Conservation (phyloP, 768 basidiomycete species). For the Lanmaoa rubissima region DNA sequence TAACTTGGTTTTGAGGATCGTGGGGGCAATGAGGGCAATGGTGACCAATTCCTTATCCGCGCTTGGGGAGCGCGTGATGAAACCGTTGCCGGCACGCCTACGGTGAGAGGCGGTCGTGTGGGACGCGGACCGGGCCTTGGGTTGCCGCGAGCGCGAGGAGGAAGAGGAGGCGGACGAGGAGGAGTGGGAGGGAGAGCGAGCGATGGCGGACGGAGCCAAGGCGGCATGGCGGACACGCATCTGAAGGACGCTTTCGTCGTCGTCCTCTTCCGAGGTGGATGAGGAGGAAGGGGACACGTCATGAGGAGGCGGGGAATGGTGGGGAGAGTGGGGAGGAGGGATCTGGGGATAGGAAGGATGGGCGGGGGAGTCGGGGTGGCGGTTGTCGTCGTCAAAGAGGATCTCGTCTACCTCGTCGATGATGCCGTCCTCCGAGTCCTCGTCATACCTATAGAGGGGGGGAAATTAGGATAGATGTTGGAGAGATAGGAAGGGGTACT, state of each 20-base stretch:
- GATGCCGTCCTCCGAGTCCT: conserved; percentile 61
- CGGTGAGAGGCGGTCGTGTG: conserved; percentile 8
- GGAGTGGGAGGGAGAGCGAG: conserved; percentile 42
- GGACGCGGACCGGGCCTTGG: conserved; percentile 33
- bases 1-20: conserved; percentile 79
- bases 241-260: conserved; percentile 60
- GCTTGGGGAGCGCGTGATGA: conserved; percentile 37
- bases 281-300: conserved; percentile 30
- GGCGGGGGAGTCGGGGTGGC: conserved; percentile 2
- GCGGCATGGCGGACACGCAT: conserved; percentile 46
- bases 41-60: conserved; percentile 56
- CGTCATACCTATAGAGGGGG: conserved; percentile 55
- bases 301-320: conserved; percentile 23
- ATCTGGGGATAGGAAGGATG: conserved; percentile 17
- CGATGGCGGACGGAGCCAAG: conserved; percentile 18
- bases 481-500: conserved; percentile 25
- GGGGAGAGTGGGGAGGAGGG: conserved; percentile 11
- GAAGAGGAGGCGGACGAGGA: conserved; percentile 26
- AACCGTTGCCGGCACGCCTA: conserved; percentile 40
- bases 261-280: conserved; percentile 39
- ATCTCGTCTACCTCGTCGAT: conserved; percentile 48
- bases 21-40: conserved; percentile 73
- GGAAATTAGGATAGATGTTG: not conserved
- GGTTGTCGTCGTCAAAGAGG: conserved; percentile 28
- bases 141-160: conserved; percentile 26